Evolutionary conservation across 1,139 yeast species (phyloP).

Genomic region (Schizosaccharomyces versatilis): DNA sequence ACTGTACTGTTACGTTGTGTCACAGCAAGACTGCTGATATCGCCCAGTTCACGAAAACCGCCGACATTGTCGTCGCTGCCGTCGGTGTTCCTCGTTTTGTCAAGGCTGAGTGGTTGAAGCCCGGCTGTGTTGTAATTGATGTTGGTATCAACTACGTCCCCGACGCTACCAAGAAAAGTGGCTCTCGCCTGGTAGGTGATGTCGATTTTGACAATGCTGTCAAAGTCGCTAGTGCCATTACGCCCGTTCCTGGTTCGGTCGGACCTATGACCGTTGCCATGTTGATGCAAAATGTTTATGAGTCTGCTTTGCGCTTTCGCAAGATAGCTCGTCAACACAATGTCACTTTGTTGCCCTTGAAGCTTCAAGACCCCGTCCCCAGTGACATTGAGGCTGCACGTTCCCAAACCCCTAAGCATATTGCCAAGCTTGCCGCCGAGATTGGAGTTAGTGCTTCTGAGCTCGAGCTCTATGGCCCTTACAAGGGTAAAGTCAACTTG

Average conservation of each 20-base stretch:
- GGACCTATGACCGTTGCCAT: slow-evolving; percentile 99
- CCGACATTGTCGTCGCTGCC: slow-evolving; percentile 85
- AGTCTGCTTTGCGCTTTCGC: slow-evolving; percentile 40
- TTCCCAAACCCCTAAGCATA: slow-evolving; percentile 69
- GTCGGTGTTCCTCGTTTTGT: slow-evolving; percentile 68
- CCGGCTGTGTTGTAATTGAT: slow-evolving; percentile 71
- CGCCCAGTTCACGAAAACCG: slow-evolving; percentile 36
- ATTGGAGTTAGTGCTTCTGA: slow-evolving; percentile 64
- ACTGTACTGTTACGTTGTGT: slow-evolving; percentile 69
- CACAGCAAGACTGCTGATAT: slow-evolving; percentile 59
- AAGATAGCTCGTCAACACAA: slow-evolving; percentile 14
- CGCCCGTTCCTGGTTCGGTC: slow-evolving; percentile 98
- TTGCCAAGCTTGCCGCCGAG: slow-evolving; percentile 61
- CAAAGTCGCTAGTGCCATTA: slow-evolving; percentile 47
- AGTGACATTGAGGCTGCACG: slow-evolving; percentile 84
- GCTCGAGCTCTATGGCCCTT: slow-evolving; percentile 75
- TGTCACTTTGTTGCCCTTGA: slow-evolving; percentile 36
- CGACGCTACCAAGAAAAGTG: slow-evolving; percentile 57
- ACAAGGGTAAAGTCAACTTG: slow-evolving; percentile 76
- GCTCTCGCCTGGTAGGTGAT: slow-evolving; percentile 79
- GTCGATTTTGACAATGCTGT: slow-evolving; percentile 57
- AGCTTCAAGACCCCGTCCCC: slow-evolving; percentile 63
- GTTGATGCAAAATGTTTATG: slow-evolving; percentile 67
- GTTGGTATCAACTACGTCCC: slow-evolving; percentile 85
- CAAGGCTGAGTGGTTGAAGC: slow-evolving; percentile 73